Conservation (phyloP, 2,329 filamentous ascomycete species). For the Aspergillus fischeri region DNA sequence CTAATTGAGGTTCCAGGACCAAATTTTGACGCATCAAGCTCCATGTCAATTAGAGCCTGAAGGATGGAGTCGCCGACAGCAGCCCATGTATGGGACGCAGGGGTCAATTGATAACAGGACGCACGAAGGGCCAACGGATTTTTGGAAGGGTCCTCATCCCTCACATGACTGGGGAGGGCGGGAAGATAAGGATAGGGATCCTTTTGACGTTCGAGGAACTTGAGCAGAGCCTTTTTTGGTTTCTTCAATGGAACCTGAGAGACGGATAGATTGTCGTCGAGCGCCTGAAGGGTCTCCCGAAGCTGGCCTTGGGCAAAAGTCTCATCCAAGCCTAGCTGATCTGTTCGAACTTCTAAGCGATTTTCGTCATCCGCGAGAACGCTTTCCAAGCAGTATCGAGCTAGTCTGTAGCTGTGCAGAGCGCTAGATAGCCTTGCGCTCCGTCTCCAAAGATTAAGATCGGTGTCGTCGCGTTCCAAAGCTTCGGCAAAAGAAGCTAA, state of each 20-base stretch:
- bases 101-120: constrained; percentile 37
- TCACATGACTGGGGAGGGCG: constrained; percentile 26
- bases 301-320: constrained; percentile 51
- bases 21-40: constrained; percentile 22
- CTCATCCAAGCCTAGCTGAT: constrained; percentile 57
- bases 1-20: constrained; percentile 39
- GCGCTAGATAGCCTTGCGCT: constrained; percentile 55
- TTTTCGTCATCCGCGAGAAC: constrained; percentile 60
- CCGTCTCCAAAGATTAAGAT: constrained; percentile 61
- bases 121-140: constrained; percentile 36
- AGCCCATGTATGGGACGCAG: constrained; percentile 41
- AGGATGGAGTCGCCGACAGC: constrained; percentile 48
- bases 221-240: constrained; percentile 50
- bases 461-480: constrained; percentile 61
- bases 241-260: constrained; percentile 48
- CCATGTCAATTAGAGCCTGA: constrained; percentile 40
- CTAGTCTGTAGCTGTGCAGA: constrained; percentile 55
- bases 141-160: constrained; percentile 24
- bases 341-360: constrained; percentile 49
- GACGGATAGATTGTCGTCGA: constrained; percentile 55
- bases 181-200: constrained; percentile 51
- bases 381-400: constrained; percentile 60
- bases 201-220: constrained; percentile 50
- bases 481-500: constrained; percentile 57
- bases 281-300: constrained; percentile 43